phyloP scores from a whole-genome alignment of 2,329 filamentous ascomycete species.

The Incumbomyces delicatus region DNA sequence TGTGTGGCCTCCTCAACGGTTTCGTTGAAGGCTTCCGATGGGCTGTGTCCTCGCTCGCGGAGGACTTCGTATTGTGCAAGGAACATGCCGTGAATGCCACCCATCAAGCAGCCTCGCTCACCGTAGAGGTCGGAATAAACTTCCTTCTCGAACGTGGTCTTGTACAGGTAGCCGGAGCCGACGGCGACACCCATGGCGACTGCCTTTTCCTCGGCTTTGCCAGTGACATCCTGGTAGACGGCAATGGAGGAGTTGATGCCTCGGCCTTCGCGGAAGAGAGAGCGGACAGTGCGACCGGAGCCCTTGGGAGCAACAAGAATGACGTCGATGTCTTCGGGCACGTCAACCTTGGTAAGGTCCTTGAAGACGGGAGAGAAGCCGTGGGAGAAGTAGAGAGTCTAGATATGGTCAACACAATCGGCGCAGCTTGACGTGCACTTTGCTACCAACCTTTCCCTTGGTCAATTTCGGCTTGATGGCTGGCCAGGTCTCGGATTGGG shows the following conservation, averaged over 20 bases:
- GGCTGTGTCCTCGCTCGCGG: slow-evolving; percentile 94
- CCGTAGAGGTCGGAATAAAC: slow-evolving; percentile 99
- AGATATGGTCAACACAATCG: slow-evolving; percentile 3
- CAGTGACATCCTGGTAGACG: slow-evolving; percentile 96
- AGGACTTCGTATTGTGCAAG: slow-evolving; percentile 99
- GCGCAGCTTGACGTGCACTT: slow-evolving; percentile 11
- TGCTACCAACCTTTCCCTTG: slow-evolving; percentile 78
- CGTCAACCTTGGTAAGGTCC: slow-evolving; percentile 96
- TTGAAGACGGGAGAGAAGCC: slow-evolving; percentile 99
- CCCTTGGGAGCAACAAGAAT: slow-evolving; percentile 99
- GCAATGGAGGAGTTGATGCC: slow-evolving; percentile 99
- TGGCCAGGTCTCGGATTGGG: slow-evolving; percentile 98
- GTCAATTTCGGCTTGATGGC: slow-evolving; percentile 94
- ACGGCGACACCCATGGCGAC: slow-evolving; percentile 93
- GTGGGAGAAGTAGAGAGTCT: slow-evolving; percentile 99
- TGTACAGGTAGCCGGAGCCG: slow-evolving; percentile 96
- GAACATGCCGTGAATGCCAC: slow-evolving; percentile 99
- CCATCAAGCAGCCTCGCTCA: slow-evolving; percentile 99
- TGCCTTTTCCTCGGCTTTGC: slow-evolving; percentile 96
- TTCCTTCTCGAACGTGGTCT: slow-evolving; percentile 99
- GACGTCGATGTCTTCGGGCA: slow-evolving; percentile 91
- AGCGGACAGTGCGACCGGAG: slow-evolving; percentile 95
- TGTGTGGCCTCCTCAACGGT: slow-evolving; percentile 99
- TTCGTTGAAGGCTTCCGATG: slow-evolving; percentile 99
- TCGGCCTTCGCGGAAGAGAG: slow-evolving; percentile 97